Percentiles rank a stretch among this genome's conserved stretches.
Evolutionary conservation across 106 monocot genomes (phyloP).

Genomic region (Dioscorea zingiberensis): DNA sequence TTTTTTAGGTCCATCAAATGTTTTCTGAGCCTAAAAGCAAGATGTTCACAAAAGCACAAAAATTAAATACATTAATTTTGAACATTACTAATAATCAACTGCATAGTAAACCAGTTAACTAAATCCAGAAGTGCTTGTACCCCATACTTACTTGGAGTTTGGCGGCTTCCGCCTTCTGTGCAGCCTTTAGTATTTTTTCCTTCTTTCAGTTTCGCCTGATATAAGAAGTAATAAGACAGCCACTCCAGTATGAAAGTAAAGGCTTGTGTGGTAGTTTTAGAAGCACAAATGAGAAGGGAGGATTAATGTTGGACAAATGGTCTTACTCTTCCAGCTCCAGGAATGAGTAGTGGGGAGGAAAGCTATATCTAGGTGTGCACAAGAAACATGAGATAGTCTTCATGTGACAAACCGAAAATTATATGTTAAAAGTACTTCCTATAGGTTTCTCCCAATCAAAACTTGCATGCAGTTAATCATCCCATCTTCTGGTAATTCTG

Average conservation of each 20-base stretch:
- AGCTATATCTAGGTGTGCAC: neutral
- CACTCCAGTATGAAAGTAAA: neutral
- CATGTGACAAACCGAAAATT: neutral
- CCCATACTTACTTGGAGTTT: slow-evolving; percentile 49
- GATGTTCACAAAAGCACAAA: neutral
- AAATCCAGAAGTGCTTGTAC: neutral
- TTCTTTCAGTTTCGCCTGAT: slow-evolving; percentile 75
- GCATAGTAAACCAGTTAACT: too few species aligned
- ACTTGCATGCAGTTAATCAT: too few species aligned
- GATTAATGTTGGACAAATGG: too few species aligned
- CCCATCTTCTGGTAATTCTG: too few species aligned
- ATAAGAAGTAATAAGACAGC: neutral
- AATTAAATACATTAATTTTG: neutral
- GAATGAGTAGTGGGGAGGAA: neutral
- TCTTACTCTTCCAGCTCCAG: too few species aligned
- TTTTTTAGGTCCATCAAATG: slow-evolving; percentile 59
- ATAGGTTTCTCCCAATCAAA: too few species aligned
- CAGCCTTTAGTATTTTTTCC: slow-evolving; percentile 81
- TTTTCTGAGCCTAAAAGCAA: slow-evolving; percentile 36
- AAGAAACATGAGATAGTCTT: neutral
- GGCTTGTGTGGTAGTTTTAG: neutral
- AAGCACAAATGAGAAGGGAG: neutral
- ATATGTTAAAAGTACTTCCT: too few species aligned
- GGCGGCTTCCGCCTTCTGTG: slow-evolving; percentile 60
- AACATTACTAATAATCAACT: neutral